Percentiles rank a stretch among this genome's conserved stretches.
Conservation (phyloP, 1,139 yeast genomes). For the Wickerhamomyces sp. region DNA sequence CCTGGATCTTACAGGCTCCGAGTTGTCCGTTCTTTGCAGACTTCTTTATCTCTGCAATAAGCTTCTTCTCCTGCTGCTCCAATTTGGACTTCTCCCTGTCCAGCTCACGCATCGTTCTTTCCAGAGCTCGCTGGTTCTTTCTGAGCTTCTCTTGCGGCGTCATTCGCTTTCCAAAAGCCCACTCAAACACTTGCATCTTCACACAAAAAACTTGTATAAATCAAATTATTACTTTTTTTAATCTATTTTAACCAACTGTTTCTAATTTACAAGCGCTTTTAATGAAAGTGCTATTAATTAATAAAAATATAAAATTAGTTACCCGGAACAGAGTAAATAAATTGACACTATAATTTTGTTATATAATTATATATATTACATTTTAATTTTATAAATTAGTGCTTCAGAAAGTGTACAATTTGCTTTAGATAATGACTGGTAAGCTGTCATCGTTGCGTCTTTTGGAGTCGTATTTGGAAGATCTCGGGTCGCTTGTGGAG, state of each 20-base stretch:
- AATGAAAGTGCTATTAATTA: too few relatives aligned
- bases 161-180: slow-evolving; percentile 92
- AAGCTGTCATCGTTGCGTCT: slow-evolving; percentile 19
- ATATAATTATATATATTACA: too few relatives aligned
- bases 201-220: too few relatives aligned
- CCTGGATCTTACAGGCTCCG: slow-evolving; percentile 88
- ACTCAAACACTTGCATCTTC: slow-evolving; percentile 71
- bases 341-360: too few relatives aligned
- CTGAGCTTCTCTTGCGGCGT: slow-evolving; percentile 95
- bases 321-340: too few relatives aligned
- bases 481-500: slow-evolving; percentile 17
- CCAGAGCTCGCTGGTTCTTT: slow-evolving; percentile 92
- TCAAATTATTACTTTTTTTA: too few relatives aligned
- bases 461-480: slow-evolving; percentile 24
- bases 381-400: too few relatives aligned
- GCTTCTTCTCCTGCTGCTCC: slow-evolving; percentile 87
- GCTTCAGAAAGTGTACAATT: too few relatives aligned
- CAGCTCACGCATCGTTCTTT: slow-evolving; percentile 88
- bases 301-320: too few relatives aligned
- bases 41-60: slow-evolving; percentile 80
- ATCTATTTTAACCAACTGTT: too few relatives aligned
- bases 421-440: slow-evolving; percentile 6
- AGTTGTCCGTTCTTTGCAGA: slow-evolving; percentile 89
- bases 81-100: slow-evolving; percentile 82
- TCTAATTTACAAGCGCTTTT: too few relatives aligned